Base-by-base conservation (phyloP, 495 filamentous ascomycete species). In the Penicillium desertorum region DNA sequence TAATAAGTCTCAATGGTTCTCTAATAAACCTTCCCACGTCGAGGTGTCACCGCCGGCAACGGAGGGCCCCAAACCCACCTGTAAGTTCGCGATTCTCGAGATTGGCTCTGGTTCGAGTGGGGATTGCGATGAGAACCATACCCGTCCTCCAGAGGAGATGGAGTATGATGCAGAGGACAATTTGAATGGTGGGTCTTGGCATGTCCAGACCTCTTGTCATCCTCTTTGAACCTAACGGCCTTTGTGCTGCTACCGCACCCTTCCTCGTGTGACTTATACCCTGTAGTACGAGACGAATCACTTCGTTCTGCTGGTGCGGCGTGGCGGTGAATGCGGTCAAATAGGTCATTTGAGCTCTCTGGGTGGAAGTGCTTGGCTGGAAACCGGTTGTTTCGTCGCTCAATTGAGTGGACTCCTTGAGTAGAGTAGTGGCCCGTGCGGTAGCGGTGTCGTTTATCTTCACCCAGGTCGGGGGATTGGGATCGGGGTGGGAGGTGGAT, bases 51-150 rank as follows among this genome's bases (percentile, higher is more conserved):
- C 7, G 2, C 23, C 9, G 51, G 51, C 7, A 32, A 27, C 1
- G 51, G 51, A 14, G 51, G 51, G 19, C 51, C 51, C 51, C 51
- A 53, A 25, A 43, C 51, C 51, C 23, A 30, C 17, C 39, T 53
- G 2, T 4, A 44, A 5, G 39, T 42, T 23, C 51, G n/a, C 39
- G 11, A 22, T 9, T 22, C 51, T 4, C 51, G 39, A 32, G 27
- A 47, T 30, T 30, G 45, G 29, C 16, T 7, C 19, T 43, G 17
- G 11, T 10, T 5, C 12, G 32, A 17, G 1, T 9, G 45, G n/a
- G 14, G 1, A 32, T 14, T n/a, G 2, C 49, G 34, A 11, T n/a
- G 7, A 11, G 22, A 19, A 8, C 22, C 0, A 12, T 14, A 17
- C 2, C 6, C 5, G 7, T 17, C 36, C 6, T 39, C 36, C 2